Evolutionary conservation across 2,329 filamentous ascomycete genomes (phyloP).

Genomic region (Pseudogymnoascus sp.): DNA sequence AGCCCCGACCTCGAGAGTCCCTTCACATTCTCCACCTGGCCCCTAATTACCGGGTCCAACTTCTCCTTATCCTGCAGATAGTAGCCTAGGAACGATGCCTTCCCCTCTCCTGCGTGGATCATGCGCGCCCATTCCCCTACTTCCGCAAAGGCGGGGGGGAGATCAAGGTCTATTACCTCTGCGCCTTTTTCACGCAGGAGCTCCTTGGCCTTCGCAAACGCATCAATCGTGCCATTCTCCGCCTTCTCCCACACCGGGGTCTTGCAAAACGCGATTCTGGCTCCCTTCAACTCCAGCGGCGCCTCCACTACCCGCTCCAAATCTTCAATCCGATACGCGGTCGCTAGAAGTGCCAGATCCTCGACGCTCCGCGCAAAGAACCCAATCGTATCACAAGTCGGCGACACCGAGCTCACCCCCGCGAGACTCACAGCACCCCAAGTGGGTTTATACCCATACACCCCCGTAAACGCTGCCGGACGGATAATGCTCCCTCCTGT

Average conservation of each 20-base stretch:
- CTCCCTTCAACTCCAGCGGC: slow-evolving; percentile 35
- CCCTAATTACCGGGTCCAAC: slow-evolving; percentile 38
- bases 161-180: slow-evolving; percentile 46
- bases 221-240: slow-evolving; percentile 36
- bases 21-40: slow-evolving; percentile 43
- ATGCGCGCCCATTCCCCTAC: slow-evolving; percentile 46
- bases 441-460: slow-evolving; percentile 60
- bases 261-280: slow-evolving; percentile 48
- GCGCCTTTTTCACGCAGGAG: slow-evolving; percentile 43
- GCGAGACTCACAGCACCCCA: slow-evolving; percentile 57
- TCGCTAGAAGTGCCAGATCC: slow-evolving; percentile 50
- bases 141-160: slow-evolving; percentile 42
- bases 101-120: slow-evolving; percentile 46
- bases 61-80: slow-evolving; percentile 42
- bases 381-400: slow-evolving; percentile 56
- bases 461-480: slow-evolving; percentile 57
- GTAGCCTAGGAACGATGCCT: slow-evolving; percentile 45
- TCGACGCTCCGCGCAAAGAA: slow-evolving; percentile 50
- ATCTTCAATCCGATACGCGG: slow-evolving; percentile 47
- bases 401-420: slow-evolving; percentile 51
- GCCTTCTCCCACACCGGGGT: slow-evolving; percentile 46
- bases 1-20: slow-evolving; percentile 40
- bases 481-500: slow-evolving; percentile 59
- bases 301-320: slow-evolving; percentile 31
- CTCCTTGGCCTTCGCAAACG: slow-evolving; percentile 34